Evolutionary conservation across 306 rosid species (phyloP), one percentile per base, ranked within the genome.

Genomic region (Vigna trinervia): DNA sequence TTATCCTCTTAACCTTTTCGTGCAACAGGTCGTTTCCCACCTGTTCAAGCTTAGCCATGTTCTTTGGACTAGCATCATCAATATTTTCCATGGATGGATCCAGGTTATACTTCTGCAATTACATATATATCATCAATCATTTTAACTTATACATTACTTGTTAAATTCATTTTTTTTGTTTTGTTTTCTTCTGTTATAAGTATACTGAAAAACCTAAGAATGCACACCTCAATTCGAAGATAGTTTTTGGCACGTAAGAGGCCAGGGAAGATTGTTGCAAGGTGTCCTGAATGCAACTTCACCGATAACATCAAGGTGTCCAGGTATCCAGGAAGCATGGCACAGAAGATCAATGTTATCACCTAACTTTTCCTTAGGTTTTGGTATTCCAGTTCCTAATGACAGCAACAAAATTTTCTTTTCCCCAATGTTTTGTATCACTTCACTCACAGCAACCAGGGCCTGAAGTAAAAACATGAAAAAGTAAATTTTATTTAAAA

Each of bases 251-350:
- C 12, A 5, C 14, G 2, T 0, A 60, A 12, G 3, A 39, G 46
- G 30, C 71, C 57, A 5, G 79, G 79, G 36, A 77, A 77, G 34
- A 38, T 20, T 8, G 63, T 57, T 50, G 82, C 77, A 71, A 82
- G 48, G 65, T 71, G 68, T 30, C 1, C 19, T 22, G 5, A 0
- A 56, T 0, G 22, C 1, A 56, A 14, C 34, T 13, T 56, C 62
- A 22, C 15, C 4, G 5, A 56, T 0, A 56, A 56, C 15, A 0
- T 0, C 62, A 3, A 0, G 4, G 32, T 11, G 1, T 0, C 0
- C 0, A 7, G 11, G 0, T 56, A 17, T 6, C 62, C 62, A 56
- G 0, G 0, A 0, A 54, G 0, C 0, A 3, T 20, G 0, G 10
- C 60, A 54, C 8, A 9, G 5, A 23, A 5, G 0, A 58, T 30